phyloP scores from a whole-genome alignment of 805 yeast genomes.

The Pichia scutulata region DNA sequence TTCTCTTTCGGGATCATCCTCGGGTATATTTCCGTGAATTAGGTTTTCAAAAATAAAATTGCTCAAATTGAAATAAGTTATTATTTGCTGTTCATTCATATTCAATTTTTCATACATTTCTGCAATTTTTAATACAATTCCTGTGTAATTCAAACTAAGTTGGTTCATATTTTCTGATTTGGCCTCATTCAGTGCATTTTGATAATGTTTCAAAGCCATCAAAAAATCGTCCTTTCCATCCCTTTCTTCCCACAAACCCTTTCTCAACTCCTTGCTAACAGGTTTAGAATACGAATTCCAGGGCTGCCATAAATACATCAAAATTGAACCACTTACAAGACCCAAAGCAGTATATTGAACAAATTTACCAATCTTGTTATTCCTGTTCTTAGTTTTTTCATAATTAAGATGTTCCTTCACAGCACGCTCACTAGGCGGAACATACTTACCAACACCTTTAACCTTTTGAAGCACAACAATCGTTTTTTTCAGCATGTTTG shows the following conservation, averaged over 20 bases:
- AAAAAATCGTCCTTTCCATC: constrained; percentile 56
- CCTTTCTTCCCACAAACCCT: constrained; percentile 79
- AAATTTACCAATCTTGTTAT: constrained; percentile 12
- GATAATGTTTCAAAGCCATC: constrained; percentile 62
- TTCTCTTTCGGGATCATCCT: constrained; percentile 17
- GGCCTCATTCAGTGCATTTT: constrained; percentile 65
- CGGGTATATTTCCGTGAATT: constrained; percentile 16
- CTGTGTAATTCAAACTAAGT: constrained; percentile 76
- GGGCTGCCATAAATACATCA: constrained; percentile 27
- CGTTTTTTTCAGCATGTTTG: neutral
- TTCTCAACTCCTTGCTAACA: constrained; percentile 65
- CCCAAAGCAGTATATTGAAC: constrained; percentile 13
- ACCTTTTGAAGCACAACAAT: neutral
- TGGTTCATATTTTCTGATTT: constrained; percentile 46
- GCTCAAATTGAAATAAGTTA: constrained; percentile 34
- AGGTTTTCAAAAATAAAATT: constrained; percentile 24
- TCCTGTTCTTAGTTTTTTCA: constrained; percentile 8
- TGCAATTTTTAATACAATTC: constrained; percentile 78
- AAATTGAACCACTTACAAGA: constrained; percentile 14
- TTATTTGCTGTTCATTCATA: constrained; percentile 54
- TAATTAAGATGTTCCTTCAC: constrained; percentile 5
- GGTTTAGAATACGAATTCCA: constrained; percentile 27
- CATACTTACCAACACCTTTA: constrained; percentile 1
- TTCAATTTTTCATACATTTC: constrained; percentile 76
- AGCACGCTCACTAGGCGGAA: constrained; percentile 12